Base-by-base conservation (phyloP, 306 rosid genomes). In the Psophocarpus tetragonolobus region DNA sequence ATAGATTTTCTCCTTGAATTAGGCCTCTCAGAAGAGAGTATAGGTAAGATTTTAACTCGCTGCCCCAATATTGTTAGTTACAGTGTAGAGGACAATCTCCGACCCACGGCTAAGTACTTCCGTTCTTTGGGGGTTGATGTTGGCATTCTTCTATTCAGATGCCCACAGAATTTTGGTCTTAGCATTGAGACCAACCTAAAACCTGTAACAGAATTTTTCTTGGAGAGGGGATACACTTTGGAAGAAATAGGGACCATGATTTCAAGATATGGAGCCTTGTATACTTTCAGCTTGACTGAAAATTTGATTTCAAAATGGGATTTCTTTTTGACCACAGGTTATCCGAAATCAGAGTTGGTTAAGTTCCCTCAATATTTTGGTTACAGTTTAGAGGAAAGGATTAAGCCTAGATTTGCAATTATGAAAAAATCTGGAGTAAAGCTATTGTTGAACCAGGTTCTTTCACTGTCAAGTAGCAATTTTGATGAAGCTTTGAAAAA, bases 361-460 rank as follows among this genome's bases (percentile, higher is more conserved):
- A 90, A 90, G 65, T 92, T 92, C 87, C 98, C 98, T 51, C 97
- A 90, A 44, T 94, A 73, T 83, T 94, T 92, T 48, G 97, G 98
- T 57, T 94, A 92, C 82, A 91, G 87, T 81, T 87, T 95, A 85
- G 88, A 85, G 58, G 87, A 73, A 58, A 87, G 98, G 87, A 91
- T 90, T 63, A 92, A 92, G 83, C 98, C 97, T 8, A 92, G 98
- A 76, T 89, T 88, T 77, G 92, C 92, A 21, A 77, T 62, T 1
- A 56, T 94, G 91, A 85, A 82, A 82, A 75, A 79, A 50, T 81
- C 83, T 27, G 88, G 94, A 27, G 97, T 84, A 72, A 83, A 41
- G 79, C 58, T 92, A 71, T 88, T 89, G 76, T 84, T 94, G 77
- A 92, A 90, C 86, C 97, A 94, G 84, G 85, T 89, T 78, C 85